Evolutionary conservation across 495 filamentous ascomycete genomes (phyloP).

Genomic region (Rostrohypoxylon terebratum): DNA sequence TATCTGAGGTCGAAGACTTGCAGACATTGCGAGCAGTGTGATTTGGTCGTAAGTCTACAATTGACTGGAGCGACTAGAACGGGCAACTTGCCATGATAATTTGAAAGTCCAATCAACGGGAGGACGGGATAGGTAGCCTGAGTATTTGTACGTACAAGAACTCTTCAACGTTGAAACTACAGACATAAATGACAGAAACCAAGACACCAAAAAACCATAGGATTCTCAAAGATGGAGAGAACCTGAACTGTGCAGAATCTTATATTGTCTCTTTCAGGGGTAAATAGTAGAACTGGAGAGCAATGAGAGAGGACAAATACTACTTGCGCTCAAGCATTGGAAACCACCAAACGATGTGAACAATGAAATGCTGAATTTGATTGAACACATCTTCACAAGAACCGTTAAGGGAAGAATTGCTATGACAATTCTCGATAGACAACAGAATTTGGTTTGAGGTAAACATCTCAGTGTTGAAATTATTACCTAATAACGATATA

Average conservation of each 20-base stretch:
- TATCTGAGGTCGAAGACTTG: constrained; percentile 5
- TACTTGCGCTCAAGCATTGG: constrained; percentile 2
- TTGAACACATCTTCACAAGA: constrained; percentile 26
- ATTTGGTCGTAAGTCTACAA: constrained; percentile 8
- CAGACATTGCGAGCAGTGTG: constrained; percentile 21
- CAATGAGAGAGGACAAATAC: constrained; percentile 23
- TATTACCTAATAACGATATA: not conserved
- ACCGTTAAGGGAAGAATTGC: constrained; percentile 10
- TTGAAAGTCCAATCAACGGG: constrained; percentile 21
- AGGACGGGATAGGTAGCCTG: constrained; percentile 18
- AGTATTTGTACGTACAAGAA: constrained; percentile 33
- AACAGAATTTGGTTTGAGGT: not conserved
- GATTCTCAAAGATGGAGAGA: constrained; percentile 37
- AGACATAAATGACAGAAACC: constrained; percentile 26
- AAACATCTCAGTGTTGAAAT: not conserved
- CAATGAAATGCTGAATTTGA: not conserved
- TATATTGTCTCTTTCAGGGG: constrained; percentile 42
- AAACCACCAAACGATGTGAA: not conserved
- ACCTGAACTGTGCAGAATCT: constrained; percentile 20
- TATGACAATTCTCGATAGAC: constrained; percentile 26
- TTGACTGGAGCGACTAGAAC: not conserved
- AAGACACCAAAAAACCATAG: constrained; percentile 35
- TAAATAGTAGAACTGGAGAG: constrained; percentile 4
- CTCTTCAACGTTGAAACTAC: not conserved
- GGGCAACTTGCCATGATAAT: not conserved